Evolutionary conservation across 2,329 filamentous ascomycete species (phyloP).

Genomic region (Pyricularia grisea): DNA sequence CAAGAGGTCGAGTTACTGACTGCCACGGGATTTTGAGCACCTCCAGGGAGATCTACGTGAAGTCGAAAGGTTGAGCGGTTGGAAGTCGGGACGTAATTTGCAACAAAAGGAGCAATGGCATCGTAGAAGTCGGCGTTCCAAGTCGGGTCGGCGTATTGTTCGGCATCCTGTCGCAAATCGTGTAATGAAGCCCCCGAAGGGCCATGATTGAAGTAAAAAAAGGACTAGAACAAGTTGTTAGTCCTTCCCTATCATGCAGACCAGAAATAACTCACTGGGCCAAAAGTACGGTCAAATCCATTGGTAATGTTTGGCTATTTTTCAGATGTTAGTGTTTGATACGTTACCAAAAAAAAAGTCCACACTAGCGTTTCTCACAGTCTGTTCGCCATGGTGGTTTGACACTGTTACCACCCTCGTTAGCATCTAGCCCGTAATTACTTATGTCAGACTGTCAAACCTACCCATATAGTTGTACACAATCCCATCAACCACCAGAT

Average conservation of each 20-base stretch:
- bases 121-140: conserved; percentile 52
- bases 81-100: conserved; percentile 44
- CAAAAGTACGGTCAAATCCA: conserved; percentile 57
- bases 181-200: conserved; percentile 32
- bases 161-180: conserved; percentile 43
- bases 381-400: conserved; percentile 54
- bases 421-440: not conserved
- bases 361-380: conserved; percentile 12
- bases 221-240: conserved; percentile 24
- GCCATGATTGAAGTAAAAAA: conserved; percentile 54
- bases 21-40: conserved; percentile 41
- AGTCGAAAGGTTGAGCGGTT: conserved; percentile 40
- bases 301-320: conserved; percentile 47
- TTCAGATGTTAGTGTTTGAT: not conserved
- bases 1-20: conserved; percentile 8
- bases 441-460: not conserved
- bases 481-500: conserved; percentile 54
- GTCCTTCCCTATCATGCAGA: not conserved
- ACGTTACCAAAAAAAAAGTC: too few relatives aligned
- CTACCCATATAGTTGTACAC: conserved; percentile 50
- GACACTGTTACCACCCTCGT: conserved; percentile 23
- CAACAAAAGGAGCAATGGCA: conserved; percentile 42
- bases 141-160: conserved; percentile 33
- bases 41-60: conserved; percentile 39
- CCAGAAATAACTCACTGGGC: conserved; percentile 25